Conservation (phyloP, 1,284 basidiomycete genomes). For the Pseudozyma hubeiensis region DNA sequence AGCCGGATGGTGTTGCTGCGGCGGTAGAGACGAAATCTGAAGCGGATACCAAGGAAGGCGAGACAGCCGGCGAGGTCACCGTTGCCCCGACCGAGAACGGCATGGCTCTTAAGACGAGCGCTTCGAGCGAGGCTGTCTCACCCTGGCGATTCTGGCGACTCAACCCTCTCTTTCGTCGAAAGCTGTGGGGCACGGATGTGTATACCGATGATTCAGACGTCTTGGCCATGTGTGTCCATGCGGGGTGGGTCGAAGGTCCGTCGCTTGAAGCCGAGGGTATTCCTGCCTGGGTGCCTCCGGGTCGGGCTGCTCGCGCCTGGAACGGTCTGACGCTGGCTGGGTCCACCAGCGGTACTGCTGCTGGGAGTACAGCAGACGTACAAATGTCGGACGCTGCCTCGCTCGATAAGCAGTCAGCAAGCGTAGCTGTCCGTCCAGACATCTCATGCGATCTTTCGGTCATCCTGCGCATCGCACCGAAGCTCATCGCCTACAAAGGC, state of each 20-base stretch:
- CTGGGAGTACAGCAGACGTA: background rate
- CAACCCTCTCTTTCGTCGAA: conserved; percentile 60
- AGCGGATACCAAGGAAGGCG: background rate
- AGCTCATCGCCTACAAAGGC: conserved; percentile 72
- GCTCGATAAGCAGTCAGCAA: background rate
- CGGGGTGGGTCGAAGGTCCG: conserved; percentile 72
- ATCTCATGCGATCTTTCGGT: conserved; percentile 69
- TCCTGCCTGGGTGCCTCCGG: conserved; percentile 58
- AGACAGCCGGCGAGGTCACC: too few relatives aligned
- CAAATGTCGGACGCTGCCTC: background rate
- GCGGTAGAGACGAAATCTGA: background rate
- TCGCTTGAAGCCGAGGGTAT: conserved; percentile 50
- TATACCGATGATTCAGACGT: conserved; percentile 76
- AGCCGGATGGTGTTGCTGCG: background rate
- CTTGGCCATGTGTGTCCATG: conserved; percentile 72
- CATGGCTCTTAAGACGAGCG: background rate
- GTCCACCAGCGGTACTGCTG: background rate
- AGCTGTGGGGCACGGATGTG: conserved; percentile 74
- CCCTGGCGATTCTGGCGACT: conserved; percentile 63
- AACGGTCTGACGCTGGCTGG: conserved; percentile 22
- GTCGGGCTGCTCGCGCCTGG: conserved; percentile 59
- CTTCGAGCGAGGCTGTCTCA: background rate
- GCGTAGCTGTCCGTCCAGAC: conserved; percentile 8
- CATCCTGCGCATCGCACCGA: conserved; percentile 72
- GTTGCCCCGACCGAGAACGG: background rate